phyloP scores from a whole-genome alignment of 257 asterid species.

The Jasminum sambac region DNA sequence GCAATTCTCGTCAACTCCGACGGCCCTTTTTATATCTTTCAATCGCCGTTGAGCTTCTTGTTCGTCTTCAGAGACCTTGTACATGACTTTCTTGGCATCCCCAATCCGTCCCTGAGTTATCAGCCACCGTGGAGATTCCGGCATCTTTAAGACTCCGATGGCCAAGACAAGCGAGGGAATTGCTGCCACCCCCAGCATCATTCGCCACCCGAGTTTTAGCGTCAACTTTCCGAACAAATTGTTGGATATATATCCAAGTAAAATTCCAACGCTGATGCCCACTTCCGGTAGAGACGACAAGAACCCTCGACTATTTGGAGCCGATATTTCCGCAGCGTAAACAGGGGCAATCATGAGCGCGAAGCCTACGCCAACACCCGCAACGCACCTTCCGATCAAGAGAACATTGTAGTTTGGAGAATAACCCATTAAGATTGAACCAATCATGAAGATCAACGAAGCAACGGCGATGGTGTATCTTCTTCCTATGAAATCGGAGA shows the following conservation, averaged over 20 bases:
- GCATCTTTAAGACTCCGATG: constrained; percentile 55
- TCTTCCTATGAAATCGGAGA: constrained; percentile 67
- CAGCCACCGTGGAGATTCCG: constrained; percentile 87
- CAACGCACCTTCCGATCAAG: constrained; percentile 52
- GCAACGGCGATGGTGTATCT: constrained; percentile 58
- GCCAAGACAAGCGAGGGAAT: constrained; percentile 59
- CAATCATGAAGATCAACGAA: constrained; percentile 59
- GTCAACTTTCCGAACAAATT: constrained; percentile 39
- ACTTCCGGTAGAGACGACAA: constrained; percentile 67
- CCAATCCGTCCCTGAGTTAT: constrained; percentile 51
- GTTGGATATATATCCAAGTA: constrained; percentile 67
- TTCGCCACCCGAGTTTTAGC: constrained; percentile 54
- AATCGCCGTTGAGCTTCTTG: constrained; percentile 57
- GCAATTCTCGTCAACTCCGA: constrained; percentile 47
- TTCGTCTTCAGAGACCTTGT: constrained; percentile 41
- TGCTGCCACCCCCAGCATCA: constrained; percentile 77
- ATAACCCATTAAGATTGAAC: constrained; percentile 67
- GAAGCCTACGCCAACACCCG: constrained; percentile 81
- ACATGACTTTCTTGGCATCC: constrained; percentile 52
- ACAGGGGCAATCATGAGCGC: constrained; percentile 91
- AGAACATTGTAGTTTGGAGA: constrained; percentile 56
- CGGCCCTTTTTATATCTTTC: constrained; percentile 45
- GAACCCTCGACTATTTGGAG: constrained; percentile 64
- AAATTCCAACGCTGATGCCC: constrained; percentile 62
- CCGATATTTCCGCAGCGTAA: constrained; percentile 69